Percentiles rank a stretch among this genome's conserved stretches.
Evolutionary conservation across 2,329 filamentous ascomycete genomes (phyloP).

Genomic region (Bipolaris sorokiniana): DNA sequence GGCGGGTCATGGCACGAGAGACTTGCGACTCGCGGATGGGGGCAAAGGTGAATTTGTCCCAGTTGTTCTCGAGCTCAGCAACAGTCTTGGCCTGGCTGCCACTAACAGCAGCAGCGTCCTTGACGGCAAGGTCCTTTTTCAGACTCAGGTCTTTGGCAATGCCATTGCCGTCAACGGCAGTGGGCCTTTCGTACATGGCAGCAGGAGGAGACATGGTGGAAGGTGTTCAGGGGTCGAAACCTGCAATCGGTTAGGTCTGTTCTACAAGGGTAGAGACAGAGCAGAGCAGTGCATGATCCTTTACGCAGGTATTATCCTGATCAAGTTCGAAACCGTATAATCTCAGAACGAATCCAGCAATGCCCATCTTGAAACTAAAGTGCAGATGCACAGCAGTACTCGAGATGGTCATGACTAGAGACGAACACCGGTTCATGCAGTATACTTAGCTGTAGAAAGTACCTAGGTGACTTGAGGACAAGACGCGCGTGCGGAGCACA

Average conservation of each 20-base stretch:
- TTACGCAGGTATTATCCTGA: conserved; percentile 99
- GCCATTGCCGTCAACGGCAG: conserved; percentile 31
- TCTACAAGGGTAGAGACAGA: conserved; percentile 48
- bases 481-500: conserved; percentile 42
- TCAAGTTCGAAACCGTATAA: conserved; percentile 93
- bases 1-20: conserved; percentile 88
- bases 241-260: conserved; percentile 41
- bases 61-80: conserved; percentile 73
- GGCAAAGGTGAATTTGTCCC: conserved; percentile 81
- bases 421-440: conserved; percentile 54
- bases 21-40: conserved; percentile 92
- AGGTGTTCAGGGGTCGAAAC: conserved; percentile 38
- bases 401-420: conserved; percentile 19
- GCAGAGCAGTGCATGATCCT: conserved; percentile 84
- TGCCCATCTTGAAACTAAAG: conserved; percentile 1
- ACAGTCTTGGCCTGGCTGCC: conserved; percentile 60
- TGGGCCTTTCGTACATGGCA: conserved; percentile 61
- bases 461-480: conserved; percentile 48
- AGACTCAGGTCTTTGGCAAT: conserved; percentile 28
- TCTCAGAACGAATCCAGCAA: conserved; percentile 68
- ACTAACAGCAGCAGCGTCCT: conserved; percentile 54
- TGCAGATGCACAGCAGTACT: conserved; percentile 5
- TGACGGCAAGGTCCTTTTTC: conserved; percentile 55
- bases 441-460: conserved; percentile 48
- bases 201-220: conserved; percentile 76